Evolutionary conservation across 768 basidiomycete genomes (phyloP).

Genomic region (Tricholoma matsutake): DNA sequence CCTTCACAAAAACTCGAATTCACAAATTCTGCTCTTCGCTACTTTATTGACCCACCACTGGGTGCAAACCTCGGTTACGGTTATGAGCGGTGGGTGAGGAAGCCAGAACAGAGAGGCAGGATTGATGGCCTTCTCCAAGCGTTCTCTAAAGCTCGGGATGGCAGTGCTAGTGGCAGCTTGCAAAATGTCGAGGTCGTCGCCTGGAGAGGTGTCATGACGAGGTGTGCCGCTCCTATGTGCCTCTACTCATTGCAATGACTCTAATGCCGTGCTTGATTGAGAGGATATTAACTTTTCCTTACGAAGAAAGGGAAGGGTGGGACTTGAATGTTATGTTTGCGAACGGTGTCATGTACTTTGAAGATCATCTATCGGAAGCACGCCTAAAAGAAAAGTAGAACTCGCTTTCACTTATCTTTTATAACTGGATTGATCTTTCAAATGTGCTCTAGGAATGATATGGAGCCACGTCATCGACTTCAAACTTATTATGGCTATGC

Average conservation of each 20-base stretch:
- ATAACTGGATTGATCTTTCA: not conserved
- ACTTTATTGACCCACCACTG: conserved; percentile 64
- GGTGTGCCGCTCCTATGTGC: conserved; percentile 38
- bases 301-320: conserved; percentile 78
- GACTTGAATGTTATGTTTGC: conserved; percentile 81
- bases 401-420: not conserved
- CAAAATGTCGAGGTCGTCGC: conserved; percentile 55
- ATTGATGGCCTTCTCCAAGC: conserved; percentile 68
- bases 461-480: conserved; percentile 58
- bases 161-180: conserved; percentile 24
- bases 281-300: conserved; percentile 80
- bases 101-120: conserved; percentile 62
- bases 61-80: conserved; percentile 66
- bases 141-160: conserved; percentile 40
- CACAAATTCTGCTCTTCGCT: conserved; percentile 65
- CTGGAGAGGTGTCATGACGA: conserved; percentile 87
- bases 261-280: conserved; percentile 28
- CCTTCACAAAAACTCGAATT: conserved; percentile 56
- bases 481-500: conserved; percentile 84
- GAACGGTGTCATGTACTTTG: conserved; percentile 68
- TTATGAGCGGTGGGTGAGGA: conserved; percentile 69
- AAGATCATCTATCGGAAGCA: conserved; percentile 64
- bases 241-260: not conserved
- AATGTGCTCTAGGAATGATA: conserved; percentile 49
- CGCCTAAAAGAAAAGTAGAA: conserved; percentile 64